phyloP scores from a whole-genome alignment of 768 basidiomycete species.

The Trichaptum fuscoviolaceum region DNA sequence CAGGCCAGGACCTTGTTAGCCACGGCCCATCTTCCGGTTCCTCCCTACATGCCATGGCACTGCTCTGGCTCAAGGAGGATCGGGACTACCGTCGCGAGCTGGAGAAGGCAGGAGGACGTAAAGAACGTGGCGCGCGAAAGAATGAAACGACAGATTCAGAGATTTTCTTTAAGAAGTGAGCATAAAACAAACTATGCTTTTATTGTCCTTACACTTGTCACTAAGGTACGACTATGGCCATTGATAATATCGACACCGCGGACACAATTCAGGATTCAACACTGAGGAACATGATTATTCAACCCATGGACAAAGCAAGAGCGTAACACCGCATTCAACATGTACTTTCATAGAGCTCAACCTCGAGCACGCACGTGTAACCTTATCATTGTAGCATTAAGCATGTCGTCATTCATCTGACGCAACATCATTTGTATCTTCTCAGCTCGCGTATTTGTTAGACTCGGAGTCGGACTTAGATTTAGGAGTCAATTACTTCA shows the following conservation, averaged over 20 bases:
- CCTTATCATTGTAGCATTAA: background rate
- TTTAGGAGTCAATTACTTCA: too few relatives aligned
- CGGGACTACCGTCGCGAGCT: conserved; percentile 56
- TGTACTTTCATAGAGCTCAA: background rate
- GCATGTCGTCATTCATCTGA: background rate
- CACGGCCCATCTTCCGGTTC: conserved; percentile 22
- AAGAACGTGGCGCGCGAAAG: conserved; percentile 54
- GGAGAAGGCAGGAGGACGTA: conserved; percentile 47
- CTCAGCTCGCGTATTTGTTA: too few relatives aligned
- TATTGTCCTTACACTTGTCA: background rate
- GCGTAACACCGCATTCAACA: background rate
- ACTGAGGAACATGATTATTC: too few relatives aligned
- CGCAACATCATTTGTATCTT: too few relatives aligned
- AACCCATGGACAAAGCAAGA: background rate
- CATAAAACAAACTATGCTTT: conserved; percentile 2
- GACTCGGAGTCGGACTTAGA: too few relatives aligned
- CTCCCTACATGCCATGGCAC: conserved; percentile 63
- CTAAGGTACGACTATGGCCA: conserved; percentile 47
- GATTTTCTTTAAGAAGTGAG: conserved; percentile 80
- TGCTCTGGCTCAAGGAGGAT: conserved; percentile 87
- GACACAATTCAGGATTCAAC: background rate
- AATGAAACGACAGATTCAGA: conserved; percentile 71
- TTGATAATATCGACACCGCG: conserved; percentile 7
- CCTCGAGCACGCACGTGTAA: background rate
- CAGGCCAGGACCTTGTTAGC: background rate